Conservation (phyloP, 257 asterid genomes). For the Nicotiana paniculata region DNA sequence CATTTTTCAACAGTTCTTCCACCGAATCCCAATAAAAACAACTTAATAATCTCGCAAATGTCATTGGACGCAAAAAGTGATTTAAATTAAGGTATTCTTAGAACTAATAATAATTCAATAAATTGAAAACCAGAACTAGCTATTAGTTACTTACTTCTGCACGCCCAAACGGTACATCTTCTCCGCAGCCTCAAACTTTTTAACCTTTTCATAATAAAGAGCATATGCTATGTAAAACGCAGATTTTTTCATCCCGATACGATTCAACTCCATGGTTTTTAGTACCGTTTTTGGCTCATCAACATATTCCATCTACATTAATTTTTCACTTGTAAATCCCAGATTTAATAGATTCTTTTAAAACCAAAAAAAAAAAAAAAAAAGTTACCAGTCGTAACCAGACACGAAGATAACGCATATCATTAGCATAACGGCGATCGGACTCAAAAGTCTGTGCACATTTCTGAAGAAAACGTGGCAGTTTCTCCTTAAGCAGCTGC, state of each 20-base stretch:
- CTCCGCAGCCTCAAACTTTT: conserved; percentile 79
- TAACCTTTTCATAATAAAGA: conserved; percentile 80
- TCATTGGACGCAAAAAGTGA: neutral
- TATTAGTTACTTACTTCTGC: conserved; percentile 54
- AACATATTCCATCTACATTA: conserved; percentile 78
- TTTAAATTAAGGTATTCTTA: neutral
- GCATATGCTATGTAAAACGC: conserved; percentile 87
- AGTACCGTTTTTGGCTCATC: conserved; percentile 71
- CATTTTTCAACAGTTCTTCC: neutral
- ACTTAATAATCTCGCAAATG: neutral
- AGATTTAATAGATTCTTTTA: too few relatives aligned
- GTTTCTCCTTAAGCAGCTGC: conserved; percentile 64
- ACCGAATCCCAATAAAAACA: neutral
- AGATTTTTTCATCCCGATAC: conserved; percentile 65
- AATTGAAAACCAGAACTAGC: neutral
- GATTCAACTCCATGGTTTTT: conserved; percentile 63
- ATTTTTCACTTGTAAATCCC: too few relatives aligned
- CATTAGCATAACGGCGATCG: conserved; percentile 75
- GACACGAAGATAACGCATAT: conserved; percentile 85
- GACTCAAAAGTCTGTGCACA: conserved; percentile 64
- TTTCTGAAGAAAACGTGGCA: conserved; percentile 95
- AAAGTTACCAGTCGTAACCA: conserved; percentile 82
- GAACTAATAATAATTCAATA: neutral
- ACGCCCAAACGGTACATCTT: conserved; percentile 74
- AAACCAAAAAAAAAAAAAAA: neutral